Conservation (phyloP, 2,329 filamentous ascomycete species). For the Colletotrichum abscissum region DNA sequence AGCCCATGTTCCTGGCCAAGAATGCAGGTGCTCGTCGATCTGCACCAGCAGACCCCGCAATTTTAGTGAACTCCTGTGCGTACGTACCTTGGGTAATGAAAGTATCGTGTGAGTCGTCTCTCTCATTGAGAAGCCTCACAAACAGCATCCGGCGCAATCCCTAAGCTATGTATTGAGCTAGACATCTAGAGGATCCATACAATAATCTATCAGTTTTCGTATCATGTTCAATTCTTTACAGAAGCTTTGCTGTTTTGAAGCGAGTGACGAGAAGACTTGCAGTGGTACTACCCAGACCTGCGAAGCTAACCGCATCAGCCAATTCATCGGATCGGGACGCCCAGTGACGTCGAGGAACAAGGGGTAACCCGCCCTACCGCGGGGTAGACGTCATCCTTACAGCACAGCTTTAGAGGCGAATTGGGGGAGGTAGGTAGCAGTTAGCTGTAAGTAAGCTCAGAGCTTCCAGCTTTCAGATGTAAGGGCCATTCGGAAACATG, state of each 20-base stretch:
- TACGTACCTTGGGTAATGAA: not conserved
- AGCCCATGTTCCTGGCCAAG: not conserved
- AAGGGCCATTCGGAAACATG: not conserved
- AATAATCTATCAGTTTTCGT: too few relatives aligned
- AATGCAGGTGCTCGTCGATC: conserved; percentile 4
- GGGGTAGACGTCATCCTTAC: conserved; percentile 31
- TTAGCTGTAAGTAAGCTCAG: not conserved
- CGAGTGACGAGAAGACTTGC: not conserved
- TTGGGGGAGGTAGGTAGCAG: not conserved
- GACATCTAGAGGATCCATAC: too few relatives aligned
- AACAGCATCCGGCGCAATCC: not conserved
- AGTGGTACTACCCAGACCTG: not conserved
- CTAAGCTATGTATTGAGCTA: too few relatives aligned
- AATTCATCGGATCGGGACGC: conserved; percentile 4
- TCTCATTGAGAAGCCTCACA: not conserved
- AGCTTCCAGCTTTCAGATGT: not conserved
- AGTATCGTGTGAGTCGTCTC: not conserved
- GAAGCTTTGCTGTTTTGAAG: too few relatives aligned
- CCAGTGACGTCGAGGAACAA: conserved; percentile 25
- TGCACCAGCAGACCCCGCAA: not conserved
- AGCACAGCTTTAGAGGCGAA: conserved; percentile 1
- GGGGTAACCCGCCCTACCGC: not conserved
- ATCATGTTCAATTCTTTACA: too few relatives aligned
- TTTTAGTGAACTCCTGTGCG: not conserved
- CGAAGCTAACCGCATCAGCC: not conserved